Conservation (phyloP, 805 yeast genomes). For the Saccharomycopsis schoenii region DNA sequence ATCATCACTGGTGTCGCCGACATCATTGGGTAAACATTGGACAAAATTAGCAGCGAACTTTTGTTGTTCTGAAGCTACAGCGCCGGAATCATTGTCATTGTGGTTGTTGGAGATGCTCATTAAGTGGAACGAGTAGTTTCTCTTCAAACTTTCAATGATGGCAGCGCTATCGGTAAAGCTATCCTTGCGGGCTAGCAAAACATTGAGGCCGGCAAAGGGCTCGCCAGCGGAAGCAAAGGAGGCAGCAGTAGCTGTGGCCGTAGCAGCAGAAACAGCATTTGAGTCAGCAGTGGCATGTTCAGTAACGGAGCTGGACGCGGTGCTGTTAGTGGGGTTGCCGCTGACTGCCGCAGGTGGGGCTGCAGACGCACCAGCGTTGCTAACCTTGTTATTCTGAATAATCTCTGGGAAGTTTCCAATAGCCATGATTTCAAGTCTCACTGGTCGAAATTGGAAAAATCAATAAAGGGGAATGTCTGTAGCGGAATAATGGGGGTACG, state of each 20-base stretch:
- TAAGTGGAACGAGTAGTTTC: background rate
- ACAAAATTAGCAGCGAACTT: background rate
- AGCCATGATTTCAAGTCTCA: slow-evolving; percentile 2
- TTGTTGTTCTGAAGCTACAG: background rate
- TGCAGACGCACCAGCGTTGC: background rate
- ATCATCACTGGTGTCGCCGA: background rate
- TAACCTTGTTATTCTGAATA: background rate
- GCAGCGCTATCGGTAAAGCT: background rate
- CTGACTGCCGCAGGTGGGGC: background rate
- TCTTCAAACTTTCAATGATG: background rate
- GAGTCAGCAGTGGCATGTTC: background rate
- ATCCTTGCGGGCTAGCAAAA: background rate
- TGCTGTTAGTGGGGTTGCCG: no score
- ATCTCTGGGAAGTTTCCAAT: background rate
- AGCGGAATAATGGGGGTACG: no score
- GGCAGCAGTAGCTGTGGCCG: background rate
- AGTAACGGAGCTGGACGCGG: background rate
- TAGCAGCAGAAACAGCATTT: background rate
- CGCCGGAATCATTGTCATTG: background rate
- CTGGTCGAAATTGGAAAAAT: background rate
- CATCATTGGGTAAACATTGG: background rate
- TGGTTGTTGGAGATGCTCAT: background rate
- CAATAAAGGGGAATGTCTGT: background rate
- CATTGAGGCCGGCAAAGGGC: background rate
- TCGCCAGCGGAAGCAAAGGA: background rate